Evolutionary conservation across 23 red algal genomes (phyloP).

Genomic region (Gracilaria gracilis): DNA sequence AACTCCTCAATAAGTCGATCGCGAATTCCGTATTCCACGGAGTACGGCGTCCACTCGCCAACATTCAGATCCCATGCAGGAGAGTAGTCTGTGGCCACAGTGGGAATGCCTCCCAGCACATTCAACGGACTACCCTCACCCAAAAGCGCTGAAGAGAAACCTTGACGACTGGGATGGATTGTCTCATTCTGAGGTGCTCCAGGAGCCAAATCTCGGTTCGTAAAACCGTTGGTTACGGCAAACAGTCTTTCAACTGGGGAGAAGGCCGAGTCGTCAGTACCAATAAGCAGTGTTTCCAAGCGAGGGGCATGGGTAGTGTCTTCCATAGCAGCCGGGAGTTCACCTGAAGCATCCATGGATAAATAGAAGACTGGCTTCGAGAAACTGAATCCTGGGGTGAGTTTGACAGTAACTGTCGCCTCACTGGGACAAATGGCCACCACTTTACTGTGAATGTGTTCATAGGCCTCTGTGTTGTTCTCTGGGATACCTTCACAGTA

Average conservation of each 20-base stretch:
- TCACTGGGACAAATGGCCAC: constrained; percentile 35
- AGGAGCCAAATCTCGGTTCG: constrained; percentile 43
- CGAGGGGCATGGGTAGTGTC: constrained; percentile 47
- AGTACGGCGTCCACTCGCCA: constrained; percentile 54
- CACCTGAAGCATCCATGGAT: constrained; percentile 34
- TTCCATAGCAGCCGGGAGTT: constrained; percentile 55
- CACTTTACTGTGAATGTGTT: constrained; percentile 41
- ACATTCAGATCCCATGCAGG: constrained; percentile 66
- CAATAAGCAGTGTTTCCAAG: constrained; percentile 14
- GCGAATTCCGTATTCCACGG: constrained; percentile 39
- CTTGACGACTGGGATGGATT: constrained; percentile 59
- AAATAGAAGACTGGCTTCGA: constrained; percentile 67
- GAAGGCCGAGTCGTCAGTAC: constrained; percentile 57
- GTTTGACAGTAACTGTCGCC: constrained; percentile 49
- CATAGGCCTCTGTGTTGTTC: constrained; percentile 16
- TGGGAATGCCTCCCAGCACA: constrained; percentile 66
- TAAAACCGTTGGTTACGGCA: constrained; percentile 46
- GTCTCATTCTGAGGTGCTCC: constrained; percentile 28
- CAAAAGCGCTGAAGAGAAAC: constrained; percentile 39
- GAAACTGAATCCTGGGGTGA: constrained; percentile 59
- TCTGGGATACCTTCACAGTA: constrained; percentile 56
- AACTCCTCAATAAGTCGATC: constrained; percentile 61
- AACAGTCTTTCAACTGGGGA: constrained; percentile 65
- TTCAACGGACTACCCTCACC: constrained; percentile 61
- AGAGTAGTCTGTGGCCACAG: constrained; percentile 66